These are phyloP conservation scores for Schrenkiella parvula DNA, from an alignment of 345 rosid genomes.

Conservation along the genomic window DNA sequence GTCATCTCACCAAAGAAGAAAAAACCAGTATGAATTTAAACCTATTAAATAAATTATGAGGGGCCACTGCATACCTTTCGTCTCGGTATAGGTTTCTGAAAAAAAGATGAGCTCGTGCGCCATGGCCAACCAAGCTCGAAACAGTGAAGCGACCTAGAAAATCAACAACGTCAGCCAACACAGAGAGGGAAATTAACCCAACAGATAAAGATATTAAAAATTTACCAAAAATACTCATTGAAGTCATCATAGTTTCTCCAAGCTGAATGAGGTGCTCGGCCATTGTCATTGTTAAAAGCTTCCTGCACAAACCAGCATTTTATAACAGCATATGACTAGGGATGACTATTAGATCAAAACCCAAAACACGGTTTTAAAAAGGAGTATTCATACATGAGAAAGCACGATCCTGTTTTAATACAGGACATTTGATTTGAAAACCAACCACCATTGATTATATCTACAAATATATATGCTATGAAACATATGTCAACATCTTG, in stretches of 20 bases:
- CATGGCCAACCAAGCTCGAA: slow-evolving; percentile 97
- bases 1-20: neutral
- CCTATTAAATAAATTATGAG: neutral
- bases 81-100: slow-evolving; percentile 66
- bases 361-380: neutral
- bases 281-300: slow-evolving; percentile 84
- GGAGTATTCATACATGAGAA: slow-evolving; percentile 5
- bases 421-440: neutral
- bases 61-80: slow-evolving; percentile 51
- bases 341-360: neutral
- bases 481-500: neutral
- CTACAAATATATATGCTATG: slow-evolving; percentile 1
- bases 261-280: slow-evolving; percentile 91
- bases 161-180: slow-evolving; percentile 25
- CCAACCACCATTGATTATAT: neutral
- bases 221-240: slow-evolving; percentile 90
- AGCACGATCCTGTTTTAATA: slow-evolving; percentile 3
- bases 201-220: neutral
- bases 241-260: slow-evolving; percentile 99
- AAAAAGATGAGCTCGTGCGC: slow-evolving; percentile 60
- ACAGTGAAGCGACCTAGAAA: slow-evolving; percentile 79
- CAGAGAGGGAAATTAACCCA: slow-evolving; percentile 2
- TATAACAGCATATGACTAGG: neutral
- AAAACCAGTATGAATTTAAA: slow-evolving; percentile 8
- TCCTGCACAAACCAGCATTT: slow-evolving; percentile 48